phyloP scores from a whole-genome alignment of 768 basidiomycete genomes.

The Suillus decipiens region DNA sequence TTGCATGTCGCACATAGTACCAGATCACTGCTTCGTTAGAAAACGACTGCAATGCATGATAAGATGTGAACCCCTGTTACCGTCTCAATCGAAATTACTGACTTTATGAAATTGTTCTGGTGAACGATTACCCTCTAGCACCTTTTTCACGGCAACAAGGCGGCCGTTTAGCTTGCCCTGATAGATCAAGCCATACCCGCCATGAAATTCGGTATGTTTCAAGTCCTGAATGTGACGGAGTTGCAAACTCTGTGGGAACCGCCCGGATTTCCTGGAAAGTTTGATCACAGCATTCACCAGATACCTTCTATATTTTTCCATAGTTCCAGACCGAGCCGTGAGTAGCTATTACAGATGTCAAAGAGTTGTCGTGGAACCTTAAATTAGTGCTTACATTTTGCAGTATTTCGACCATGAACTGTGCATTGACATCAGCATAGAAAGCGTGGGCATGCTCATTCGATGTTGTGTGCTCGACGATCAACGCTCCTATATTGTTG shows the following conservation, averaged over 20 bases:
- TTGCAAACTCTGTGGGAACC: slow-evolving; percentile 19
- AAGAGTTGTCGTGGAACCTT: not conserved
- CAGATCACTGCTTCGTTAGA: slow-evolving; percentile 36
- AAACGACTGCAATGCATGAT: slow-evolving; percentile 19
- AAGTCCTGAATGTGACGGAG: slow-evolving; percentile 17
- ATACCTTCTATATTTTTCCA: slow-evolving; percentile 20
- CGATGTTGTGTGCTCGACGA: slow-evolving; percentile 5
- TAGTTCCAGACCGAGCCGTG: slow-evolving; percentile 17
- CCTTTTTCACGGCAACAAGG: slow-evolving; percentile 32
- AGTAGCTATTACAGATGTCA: slow-evolving; percentile 24
- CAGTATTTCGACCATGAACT: slow-evolving; percentile 26
- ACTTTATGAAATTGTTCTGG: slow-evolving; percentile 22
- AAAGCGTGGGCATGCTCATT: not conserved
- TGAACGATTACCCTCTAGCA: not conserved
- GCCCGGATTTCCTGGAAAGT: slow-evolving; percentile 22
- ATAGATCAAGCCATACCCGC: slow-evolving; percentile 26
- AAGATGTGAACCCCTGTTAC: not conserved
- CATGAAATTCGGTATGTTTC: slow-evolving; percentile 12
- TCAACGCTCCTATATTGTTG: slow-evolving; percentile 21
- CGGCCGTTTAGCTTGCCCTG: slow-evolving; percentile 21
- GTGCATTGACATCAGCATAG: slow-evolving; percentile 5
- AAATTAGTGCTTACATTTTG: slow-evolving; percentile 21
- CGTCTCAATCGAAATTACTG: not conserved
- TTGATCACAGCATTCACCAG: slow-evolving; percentile 21
- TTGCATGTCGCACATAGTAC: slow-evolving; percentile 35